Evolutionary conservation across 495 filamentous ascomycete genomes (phyloP), one percentile per base, ranked within the genome.

Genomic region (Choiromyces venosus): DNA sequence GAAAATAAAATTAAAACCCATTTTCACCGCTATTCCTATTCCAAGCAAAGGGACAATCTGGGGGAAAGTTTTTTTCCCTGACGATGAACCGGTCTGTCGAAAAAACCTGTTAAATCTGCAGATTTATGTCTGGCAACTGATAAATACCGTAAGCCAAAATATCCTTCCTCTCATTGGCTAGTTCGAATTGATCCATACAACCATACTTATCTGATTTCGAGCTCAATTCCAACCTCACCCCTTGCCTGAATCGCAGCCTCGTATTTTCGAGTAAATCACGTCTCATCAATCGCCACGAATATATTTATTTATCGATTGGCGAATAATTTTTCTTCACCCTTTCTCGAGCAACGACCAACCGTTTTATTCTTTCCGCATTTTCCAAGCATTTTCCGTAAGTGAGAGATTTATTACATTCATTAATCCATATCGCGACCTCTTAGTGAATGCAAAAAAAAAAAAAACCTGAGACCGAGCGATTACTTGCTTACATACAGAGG

Each of bases 241-340:
- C n/a, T 12, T 29, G 7, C n/a, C n/a, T 29, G n/a, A 40, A 29
- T n/a, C 52, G 9, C n/a, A 56, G n/a, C 52, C 25, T 29, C 52
- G 52, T 33, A 25, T 12, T 25, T 14, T 29, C 1, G n/a, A 61
- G 25, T 61, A 61, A 61, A 61, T 61, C 52, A 61, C 52, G 52
- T 61, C 52, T 61, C 52, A 61, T 61, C 52, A 61, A 61, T 61
- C 25, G 52, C 52, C 52, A 61, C 52, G 52, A 61, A 61, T n/a
- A n/a, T n/a, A n/a, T 61, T 61, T 61, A 33, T 16, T 14, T 61
- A 61, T 61, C 52, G 52, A 1, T 33, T 61, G 52, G 52, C 6
- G 25, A 29, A 33, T 6, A 1, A 4, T 61, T 14, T 56, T 61
- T 33, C 4, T 56, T 56, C 46, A 0, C 2, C 25, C 4, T 18